phyloP scores from a whole-genome alignment of 2,329 filamentous ascomycete genomes.

The Colletotrichum musae region DNA sequence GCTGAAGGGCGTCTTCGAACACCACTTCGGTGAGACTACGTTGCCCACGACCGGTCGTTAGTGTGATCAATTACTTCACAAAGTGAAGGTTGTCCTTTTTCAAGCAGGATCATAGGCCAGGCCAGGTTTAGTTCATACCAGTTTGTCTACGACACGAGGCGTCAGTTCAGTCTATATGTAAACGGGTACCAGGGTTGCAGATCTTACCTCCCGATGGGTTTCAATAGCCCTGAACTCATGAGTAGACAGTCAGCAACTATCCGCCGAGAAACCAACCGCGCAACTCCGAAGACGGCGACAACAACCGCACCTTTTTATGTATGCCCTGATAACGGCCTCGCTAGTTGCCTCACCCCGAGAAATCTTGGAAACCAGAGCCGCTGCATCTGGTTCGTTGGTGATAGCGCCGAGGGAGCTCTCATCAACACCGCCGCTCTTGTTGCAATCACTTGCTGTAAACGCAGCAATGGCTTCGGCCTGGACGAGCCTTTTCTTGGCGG shows the following conservation, averaged over 20 bases:
- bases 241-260: neutral
- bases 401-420: neutral
- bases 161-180: neutral
- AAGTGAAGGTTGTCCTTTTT: too few species aligned
- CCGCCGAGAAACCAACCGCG: neutral
- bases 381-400: neutral
- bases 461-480: conserved; percentile 3
- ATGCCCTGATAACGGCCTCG: conserved; percentile 10
- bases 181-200: too few species aligned
- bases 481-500: conserved; percentile 11
- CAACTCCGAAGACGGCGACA: neutral
- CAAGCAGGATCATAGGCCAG: too few species aligned
- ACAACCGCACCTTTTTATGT: conserved; percentile 11
- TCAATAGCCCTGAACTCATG: neutral
- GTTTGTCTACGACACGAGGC: neutral
- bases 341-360: conserved; percentile 1
- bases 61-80: neutral
- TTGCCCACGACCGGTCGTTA: fast-evolving
- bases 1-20: conserved; percentile 54
- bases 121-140: too few species aligned
- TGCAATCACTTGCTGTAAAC: neutral
- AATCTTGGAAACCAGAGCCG: neutral
- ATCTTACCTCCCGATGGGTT: neutral
- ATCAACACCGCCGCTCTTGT: neutral
- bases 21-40: conserved; percentile 59